Conservation (phyloP, 805 yeast species). For the Saccharomycopsis vini region DNA sequence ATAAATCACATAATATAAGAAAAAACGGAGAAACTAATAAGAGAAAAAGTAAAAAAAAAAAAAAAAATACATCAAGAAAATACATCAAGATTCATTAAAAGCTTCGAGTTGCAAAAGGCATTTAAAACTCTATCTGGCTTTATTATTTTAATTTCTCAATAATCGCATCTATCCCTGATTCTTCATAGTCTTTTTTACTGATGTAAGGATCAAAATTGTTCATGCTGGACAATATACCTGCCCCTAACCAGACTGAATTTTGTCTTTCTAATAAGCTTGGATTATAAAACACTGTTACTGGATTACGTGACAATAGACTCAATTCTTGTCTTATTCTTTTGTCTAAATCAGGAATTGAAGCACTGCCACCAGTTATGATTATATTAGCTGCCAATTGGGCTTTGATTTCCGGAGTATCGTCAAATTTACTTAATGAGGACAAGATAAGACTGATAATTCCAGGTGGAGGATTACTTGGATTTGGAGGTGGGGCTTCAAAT, state of each 20-base stretch:
- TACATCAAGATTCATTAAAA: no score
- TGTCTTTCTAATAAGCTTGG: slow-evolving; percentile 59
- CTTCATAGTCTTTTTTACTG: slow-evolving; percentile 59
- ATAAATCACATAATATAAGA: no score
- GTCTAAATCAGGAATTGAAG: slow-evolving; percentile 62
- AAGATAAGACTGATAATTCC: slow-evolving; percentile 35
- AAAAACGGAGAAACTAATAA: no score
- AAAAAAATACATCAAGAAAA: no score
- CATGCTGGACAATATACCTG: slow-evolving; percentile 63
- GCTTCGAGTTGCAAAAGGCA: no score
- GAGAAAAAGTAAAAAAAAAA: no score
- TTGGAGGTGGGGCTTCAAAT: slow-evolving; percentile 35
- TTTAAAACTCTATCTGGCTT: no score
- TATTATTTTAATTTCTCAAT: slow-evolving; percentile 36
- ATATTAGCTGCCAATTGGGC: slow-evolving; percentile 48
- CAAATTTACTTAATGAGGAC: slow-evolving; percentile 34
- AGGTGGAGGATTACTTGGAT: not conserved
- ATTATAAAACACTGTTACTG: slow-evolving; percentile 56
- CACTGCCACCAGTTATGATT: slow-evolving; percentile 65
- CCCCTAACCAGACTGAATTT: slow-evolving; percentile 73
- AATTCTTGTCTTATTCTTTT: slow-evolving; percentile 59
- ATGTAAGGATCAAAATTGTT: slow-evolving; percentile 85
- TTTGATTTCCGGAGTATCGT: slow-evolving; percentile 33
- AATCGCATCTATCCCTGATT: slow-evolving; percentile 49
- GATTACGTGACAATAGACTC: slow-evolving; percentile 58